Conservation (phyloP, 2,329 filamentous ascomycete genomes). For the Penicillium olsonii region DNA sequence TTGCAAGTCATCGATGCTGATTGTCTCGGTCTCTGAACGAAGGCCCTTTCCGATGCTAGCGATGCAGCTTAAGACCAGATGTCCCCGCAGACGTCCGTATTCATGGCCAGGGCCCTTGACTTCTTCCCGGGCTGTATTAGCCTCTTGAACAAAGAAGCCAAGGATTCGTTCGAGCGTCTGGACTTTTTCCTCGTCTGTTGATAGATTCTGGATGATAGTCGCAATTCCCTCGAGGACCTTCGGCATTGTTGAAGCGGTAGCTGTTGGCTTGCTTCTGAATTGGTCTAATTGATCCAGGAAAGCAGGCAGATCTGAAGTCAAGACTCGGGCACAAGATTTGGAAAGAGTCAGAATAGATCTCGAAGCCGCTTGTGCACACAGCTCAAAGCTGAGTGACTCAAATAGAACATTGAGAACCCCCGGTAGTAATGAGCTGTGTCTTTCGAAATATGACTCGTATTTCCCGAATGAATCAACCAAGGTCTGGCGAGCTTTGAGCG, state of each 20-base stretch:
- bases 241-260: constrained; percentile 41
- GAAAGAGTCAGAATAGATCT: constrained; percentile 47
- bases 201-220: constrained; percentile 45
- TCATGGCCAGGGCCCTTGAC: constrained; percentile 33
- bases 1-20: constrained; percentile 33
- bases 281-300: constrained; percentile 46
- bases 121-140: constrained; percentile 34
- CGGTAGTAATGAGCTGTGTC: constrained; percentile 42
- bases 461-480: constrained; percentile 46
- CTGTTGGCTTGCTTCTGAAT: constrained; percentile 40
- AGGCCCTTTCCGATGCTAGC: constrained; percentile 46
- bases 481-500: constrained; percentile 42
- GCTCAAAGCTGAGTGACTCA: constrained; percentile 43
- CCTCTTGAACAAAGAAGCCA: constrained; percentile 38
- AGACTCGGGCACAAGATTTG: constrained; percentile 44
- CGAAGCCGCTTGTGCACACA: constrained; percentile 45
- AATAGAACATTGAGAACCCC: constrained; percentile 48
- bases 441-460: constrained; percentile 48
- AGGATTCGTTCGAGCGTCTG: constrained; percentile 42
- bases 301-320: constrained; percentile 43
- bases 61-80: constrained; percentile 42
- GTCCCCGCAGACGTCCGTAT: constrained; percentile 34
- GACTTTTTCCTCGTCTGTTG: constrained; percentile 42
- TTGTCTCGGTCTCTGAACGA: constrained; percentile 36
- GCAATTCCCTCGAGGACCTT: constrained; percentile 48